Evolutionary conservation across 2,329 filamentous ascomycete genomes (phyloP).

Genomic region (Blastomyces percursus): DNA sequence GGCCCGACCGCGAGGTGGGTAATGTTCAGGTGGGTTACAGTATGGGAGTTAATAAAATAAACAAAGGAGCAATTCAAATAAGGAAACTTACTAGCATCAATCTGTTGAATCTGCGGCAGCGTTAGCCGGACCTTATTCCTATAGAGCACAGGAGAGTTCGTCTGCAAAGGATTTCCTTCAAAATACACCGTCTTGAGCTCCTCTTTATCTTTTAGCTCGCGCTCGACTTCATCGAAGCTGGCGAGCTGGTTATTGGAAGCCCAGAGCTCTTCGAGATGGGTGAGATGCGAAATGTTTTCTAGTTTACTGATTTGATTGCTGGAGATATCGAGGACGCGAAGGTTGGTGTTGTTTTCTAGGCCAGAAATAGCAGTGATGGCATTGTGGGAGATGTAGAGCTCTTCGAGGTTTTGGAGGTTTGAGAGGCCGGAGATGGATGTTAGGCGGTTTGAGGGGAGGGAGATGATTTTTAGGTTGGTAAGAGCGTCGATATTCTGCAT

Average conservation of each 20-base stretch:
- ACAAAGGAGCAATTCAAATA: conserved; percentile 2
- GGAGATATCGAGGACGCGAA: conserved; percentile 77
- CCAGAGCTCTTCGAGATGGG: conserved; percentile 80
- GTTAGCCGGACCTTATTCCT: conserved; percentile 85
- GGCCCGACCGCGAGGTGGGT: not conserved
- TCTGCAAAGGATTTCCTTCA: conserved; percentile 84
- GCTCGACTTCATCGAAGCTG: conserved; percentile 72
- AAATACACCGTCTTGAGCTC: conserved; percentile 85
- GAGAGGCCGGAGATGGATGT: conserved; percentile 63
- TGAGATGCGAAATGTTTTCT: conserved; percentile 56
- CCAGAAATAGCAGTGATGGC: conserved; percentile 67
- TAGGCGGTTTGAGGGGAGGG: conserved; percentile 91
- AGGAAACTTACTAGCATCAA: conserved; percentile 79
- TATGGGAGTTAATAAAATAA: not conserved
- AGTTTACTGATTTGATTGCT: conserved; percentile 74
- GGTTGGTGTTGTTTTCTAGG: conserved; percentile 53
- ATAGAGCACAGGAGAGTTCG: conserved; percentile 68
- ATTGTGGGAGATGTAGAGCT: conserved; percentile 94
- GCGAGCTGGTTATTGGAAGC: conserved; percentile 75
- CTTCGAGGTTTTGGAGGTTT: conserved; percentile 66
- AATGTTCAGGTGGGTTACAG: not conserved
- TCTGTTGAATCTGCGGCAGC: conserved; percentile 78
- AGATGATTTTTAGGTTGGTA: conserved; percentile 71
- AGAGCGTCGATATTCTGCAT: conserved; percentile 56
- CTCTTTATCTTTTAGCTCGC: conserved; percentile 65